These are phyloP conservation scores for Starmerella geochares DNA, from an alignment of 805 yeast genomes.

Conservation along the genomic window DNA sequence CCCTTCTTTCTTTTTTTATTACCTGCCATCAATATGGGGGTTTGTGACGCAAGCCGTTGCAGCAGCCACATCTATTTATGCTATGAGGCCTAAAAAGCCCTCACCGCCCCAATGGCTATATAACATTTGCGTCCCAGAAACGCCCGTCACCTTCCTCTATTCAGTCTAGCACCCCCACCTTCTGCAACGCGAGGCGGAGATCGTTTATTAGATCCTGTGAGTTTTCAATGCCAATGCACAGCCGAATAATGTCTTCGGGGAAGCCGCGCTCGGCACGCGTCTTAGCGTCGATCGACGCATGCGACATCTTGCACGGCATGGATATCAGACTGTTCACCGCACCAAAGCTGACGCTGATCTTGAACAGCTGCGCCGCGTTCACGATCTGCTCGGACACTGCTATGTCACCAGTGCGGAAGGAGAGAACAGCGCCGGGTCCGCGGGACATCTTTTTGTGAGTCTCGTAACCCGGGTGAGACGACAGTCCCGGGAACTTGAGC, in stretches of 20 bases:
- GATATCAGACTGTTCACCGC: constrained; percentile 87
- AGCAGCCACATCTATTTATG: no score
- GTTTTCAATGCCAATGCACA: constrained; percentile 87
- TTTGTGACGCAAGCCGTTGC: no score
- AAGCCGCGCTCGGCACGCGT: constrained; percentile 78
- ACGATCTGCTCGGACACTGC: constrained; percentile 59
- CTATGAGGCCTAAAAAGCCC: no score
- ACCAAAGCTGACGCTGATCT: constrained; percentile 88
- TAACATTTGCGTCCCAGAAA: no score
- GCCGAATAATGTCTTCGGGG: constrained; percentile 83
- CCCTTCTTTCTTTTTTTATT: no score
- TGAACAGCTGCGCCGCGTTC: constrained; percentile 64
- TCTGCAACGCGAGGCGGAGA: constrained; percentile 55
- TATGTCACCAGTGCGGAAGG: constrained; percentile 77
- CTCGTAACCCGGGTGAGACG: constrained; percentile 70
- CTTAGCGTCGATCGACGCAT: constrained; percentile 87
- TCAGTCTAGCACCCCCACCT: constrained; percentile 40
- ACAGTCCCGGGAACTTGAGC: constrained; percentile 79
- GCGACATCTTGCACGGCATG: constrained; percentile 93
- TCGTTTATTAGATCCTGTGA: constrained; percentile 73
- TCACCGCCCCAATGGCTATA: no score
- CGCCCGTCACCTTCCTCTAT: no score
- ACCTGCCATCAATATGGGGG: no score
- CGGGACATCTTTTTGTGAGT: constrained; percentile 64
- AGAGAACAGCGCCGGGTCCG: constrained; percentile 83